Percentiles rank a stretch among this genome's conserved stretches.
Conservation (phyloP, 441 rosid genomes). For the Gossypium davidsonii region DNA sequence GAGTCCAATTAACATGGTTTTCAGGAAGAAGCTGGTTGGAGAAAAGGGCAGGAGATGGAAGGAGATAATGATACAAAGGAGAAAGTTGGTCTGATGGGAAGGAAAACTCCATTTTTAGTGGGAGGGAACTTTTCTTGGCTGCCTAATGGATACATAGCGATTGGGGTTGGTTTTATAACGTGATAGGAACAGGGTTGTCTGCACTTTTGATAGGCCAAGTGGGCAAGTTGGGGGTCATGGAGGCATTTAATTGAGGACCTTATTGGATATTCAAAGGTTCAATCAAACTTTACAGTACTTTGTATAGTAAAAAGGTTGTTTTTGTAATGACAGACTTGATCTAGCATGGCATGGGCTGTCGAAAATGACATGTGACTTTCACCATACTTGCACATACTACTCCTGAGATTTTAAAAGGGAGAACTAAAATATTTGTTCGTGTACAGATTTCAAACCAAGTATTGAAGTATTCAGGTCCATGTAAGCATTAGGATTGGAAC, state of each 20-base stretch:
- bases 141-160: background rate
- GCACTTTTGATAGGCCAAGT: conserved; percentile 7
- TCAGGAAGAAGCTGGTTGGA: conserved; percentile 28
- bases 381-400: background rate
- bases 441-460: background rate
- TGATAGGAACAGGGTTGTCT: background rate
- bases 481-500: background rate
- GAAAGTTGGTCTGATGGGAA: conserved; percentile 28
- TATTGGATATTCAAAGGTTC: conserved; percentile 1
- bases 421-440: background rate
- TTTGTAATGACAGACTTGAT: background rate
- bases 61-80: conserved; percentile 38
- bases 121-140: background rate
- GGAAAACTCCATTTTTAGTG: conserved; percentile 34
- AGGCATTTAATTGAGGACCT: background rate
- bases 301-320: background rate
- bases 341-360: background rate
- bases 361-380: background rate
- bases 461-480: background rate
- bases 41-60: conserved; percentile 26
- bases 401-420: background rate
- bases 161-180: background rate
- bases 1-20: conserved; percentile 61
- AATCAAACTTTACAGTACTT: background rate
- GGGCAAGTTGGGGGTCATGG: conserved; percentile 18